phyloP scores from a whole-genome alignment of 768 basidiomycete species.

The Mycena chlorophos region DNA sequence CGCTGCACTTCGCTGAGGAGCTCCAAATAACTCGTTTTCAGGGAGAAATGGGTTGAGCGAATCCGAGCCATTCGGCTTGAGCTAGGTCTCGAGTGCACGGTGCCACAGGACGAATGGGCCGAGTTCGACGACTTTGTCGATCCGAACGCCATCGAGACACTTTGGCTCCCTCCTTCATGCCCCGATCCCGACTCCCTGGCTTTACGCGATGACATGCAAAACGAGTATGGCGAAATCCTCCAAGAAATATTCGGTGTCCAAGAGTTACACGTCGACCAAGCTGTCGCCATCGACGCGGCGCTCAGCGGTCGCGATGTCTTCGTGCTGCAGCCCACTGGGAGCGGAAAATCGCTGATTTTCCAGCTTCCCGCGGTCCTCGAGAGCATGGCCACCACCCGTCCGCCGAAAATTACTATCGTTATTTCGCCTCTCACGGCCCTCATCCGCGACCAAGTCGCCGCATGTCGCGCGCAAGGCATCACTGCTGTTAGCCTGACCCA shows the following conservation, averaged over 20 bases:
- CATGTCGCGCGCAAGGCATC: slow-evolving; percentile 49
- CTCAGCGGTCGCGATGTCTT: slow-evolving; percentile 63
- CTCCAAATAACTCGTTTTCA: no score
- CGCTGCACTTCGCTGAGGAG: no score
- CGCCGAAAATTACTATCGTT: slow-evolving; percentile 56
- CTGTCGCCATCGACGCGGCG: slow-evolving; percentile 57
- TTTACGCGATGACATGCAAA: background rate
- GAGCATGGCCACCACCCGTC: slow-evolving; percentile 39
- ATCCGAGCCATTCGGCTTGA: background rate
- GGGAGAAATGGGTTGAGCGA: background rate
- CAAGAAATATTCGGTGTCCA: background rate
- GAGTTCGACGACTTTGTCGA: background rate
- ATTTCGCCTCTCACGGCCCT: slow-evolving; percentile 65
- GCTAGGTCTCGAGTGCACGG: background rate
- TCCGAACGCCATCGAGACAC: background rate
- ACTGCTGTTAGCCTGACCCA: slow-evolving; percentile 36
- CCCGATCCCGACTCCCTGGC: background rate
- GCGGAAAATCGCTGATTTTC: slow-evolving; percentile 62
- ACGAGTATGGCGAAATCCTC: background rate
- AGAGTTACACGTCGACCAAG: background rate
- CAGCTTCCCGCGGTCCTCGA: slow-evolving; percentile 68
- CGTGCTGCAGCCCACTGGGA: slow-evolving; percentile 76
- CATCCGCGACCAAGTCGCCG: slow-evolving; percentile 64
- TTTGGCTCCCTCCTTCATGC: background rate
- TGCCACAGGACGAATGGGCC: background rate